Percentiles rank a stretch among this genome's conserved stretches.
Evolutionary conservation across 345 rosid species (phyloP).

Genomic region (Hypericum perforatum): DNA sequence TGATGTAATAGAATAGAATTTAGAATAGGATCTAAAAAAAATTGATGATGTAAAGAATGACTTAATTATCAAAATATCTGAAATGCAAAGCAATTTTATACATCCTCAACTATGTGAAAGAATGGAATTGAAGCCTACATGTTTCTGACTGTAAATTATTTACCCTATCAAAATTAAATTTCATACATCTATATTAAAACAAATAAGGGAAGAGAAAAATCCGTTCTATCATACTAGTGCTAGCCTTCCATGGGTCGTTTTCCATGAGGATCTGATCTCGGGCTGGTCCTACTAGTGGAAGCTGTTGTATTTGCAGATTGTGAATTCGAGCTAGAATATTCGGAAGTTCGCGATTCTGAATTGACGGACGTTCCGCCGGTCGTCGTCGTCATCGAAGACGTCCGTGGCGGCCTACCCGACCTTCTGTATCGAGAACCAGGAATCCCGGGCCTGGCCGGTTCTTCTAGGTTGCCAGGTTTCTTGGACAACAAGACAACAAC

Average conservation of each 20-base stretch:
- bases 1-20: too few species aligned
- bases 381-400: slow-evolving; percentile 32
- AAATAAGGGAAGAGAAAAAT: too few species aligned
- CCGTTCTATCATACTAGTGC: too few species aligned
- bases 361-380: slow-evolving; percentile 31
- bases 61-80: too few species aligned
- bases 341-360: slow-evolving; percentile 28
- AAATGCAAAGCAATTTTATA: too few species aligned
- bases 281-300: slow-evolving; percentile 21
- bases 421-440: slow-evolving; percentile 60
- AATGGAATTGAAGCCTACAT: too few species aligned
- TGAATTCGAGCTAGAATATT: slow-evolving; percentile 31
- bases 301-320: slow-evolving; percentile 22
- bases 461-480: slow-evolving; percentile 44
- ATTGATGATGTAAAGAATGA: too few species aligned
- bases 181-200: too few species aligned
- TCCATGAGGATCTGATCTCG: slow-evolving; percentile 16
- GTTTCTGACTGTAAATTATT: too few species aligned
- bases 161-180: too few species aligned
- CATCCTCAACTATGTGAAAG: too few species aligned
- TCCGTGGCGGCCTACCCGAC: slow-evolving; percentile 35
- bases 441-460: slow-evolving; percentile 58
- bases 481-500: slow-evolving; percentile 58
- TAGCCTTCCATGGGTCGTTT: slow-evolving; percentile 18
- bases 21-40: too few species aligned